Base-by-base conservation (phyloP, 768 basidiomycete genomes). In the Goffeauzyma gilvescens region DNA sequence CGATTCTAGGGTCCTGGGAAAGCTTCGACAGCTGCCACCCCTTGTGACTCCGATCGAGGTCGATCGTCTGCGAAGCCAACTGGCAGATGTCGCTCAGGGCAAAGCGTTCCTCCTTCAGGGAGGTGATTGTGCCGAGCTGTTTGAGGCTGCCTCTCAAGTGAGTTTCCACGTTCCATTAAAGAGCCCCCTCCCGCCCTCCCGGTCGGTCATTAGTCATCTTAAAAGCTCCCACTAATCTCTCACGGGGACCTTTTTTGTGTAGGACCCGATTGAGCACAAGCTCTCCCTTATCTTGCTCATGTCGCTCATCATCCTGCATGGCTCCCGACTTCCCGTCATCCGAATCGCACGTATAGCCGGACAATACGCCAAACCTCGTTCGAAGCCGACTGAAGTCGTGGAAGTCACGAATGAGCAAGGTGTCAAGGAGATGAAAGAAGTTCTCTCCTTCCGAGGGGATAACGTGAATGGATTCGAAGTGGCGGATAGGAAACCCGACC, bases 61-160 rank as follows among this genome's bases (percentile, higher is more conserved):
- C 33, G 63, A 62, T 37, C 52, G 67, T 6, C 47, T 95, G 42
- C 72, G 85, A 38, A 70, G 76, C 57, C 84, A 89, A 49, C 68
- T 95, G 15, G 66, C 70, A 25, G 75, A 75, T 26, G 86, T 89
- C 2, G 80, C 93, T 52, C 71, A 71, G 15, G 82, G 84, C 49
- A 75, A 89, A 55, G 86, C 85, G 0, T 96, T 98, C 65, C 70
- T 98, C 27, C 72, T 98, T 2, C 93, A 98, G 49, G 93, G 93
- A 0, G 93, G 93, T 2, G 93, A 98, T 57, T 98, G 93, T 55
- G 87, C 85, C n/a, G 84, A 89, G 63, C 80, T 82, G 60, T 89
- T 90, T 55, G 79, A 82, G 53, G 84, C 83, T 0, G 87, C 84
- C 59, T 85, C 81, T 0, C 75, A 83, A 49, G 82, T 83, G 58